Conservation (phyloP, 1,284 basidiomycete genomes). For the Ceratobasidium sp. region DNA sequence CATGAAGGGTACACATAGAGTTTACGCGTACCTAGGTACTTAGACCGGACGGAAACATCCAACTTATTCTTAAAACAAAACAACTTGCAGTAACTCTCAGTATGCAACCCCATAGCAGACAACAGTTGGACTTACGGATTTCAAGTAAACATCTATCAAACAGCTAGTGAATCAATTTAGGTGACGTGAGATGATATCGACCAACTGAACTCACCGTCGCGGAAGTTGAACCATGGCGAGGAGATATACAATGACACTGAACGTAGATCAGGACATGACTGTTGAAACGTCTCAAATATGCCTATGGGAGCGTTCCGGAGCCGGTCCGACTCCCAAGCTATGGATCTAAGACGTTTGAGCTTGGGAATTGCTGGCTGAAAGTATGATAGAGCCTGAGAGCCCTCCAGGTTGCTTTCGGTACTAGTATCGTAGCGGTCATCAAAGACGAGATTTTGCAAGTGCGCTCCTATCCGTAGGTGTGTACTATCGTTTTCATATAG, state of each 20-base stretch:
- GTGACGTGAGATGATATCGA: no score
- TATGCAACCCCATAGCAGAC: background rate
- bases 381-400: background rate
- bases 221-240: background rate
- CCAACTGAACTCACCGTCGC: background rate
- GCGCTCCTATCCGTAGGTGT: background rate
- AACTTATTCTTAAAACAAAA: slow-evolving; percentile 9
- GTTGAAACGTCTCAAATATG: slow-evolving; percentile 11
- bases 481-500: slow-evolving; percentile 4
- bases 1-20: background rate
- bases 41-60: background rate
- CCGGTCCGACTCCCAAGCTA: slow-evolving; percentile 18
- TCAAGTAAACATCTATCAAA: background rate
- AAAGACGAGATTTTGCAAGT: slow-evolving; percentile 14
- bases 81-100: background rate
- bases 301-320: background rate
- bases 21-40: background rate
- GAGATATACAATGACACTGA: slow-evolving; percentile 14
- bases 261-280: background rate
- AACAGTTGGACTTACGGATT: slow-evolving; percentile 1
- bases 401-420: background rate
- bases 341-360: slow-evolving; percentile 1
- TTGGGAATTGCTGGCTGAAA: background rate
- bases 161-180: background rate
- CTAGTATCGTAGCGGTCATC: background rate